Conservation (phyloP, 2,329 filamentous ascomycete species). For the Thelonectria blattea region DNA sequence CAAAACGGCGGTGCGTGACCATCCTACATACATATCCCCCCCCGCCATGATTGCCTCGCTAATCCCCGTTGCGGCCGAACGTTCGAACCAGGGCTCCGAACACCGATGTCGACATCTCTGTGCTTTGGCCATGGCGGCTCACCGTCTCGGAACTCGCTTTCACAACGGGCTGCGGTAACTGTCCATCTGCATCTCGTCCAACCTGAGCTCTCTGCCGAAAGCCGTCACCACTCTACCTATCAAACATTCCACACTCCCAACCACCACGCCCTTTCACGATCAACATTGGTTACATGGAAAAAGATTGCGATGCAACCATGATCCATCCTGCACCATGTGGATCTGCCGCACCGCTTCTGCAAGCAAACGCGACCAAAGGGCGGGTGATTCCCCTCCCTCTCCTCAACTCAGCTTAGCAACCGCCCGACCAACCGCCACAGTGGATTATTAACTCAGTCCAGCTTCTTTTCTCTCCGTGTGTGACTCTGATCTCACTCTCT, state of each 20-base stretch:
- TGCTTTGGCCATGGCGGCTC: background rate
- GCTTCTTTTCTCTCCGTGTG: background rate
- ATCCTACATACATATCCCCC: too few relatives aligned
- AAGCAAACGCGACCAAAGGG: background rate
- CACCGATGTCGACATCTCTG: background rate
- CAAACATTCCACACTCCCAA: too few relatives aligned
- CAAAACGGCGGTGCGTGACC: background rate
- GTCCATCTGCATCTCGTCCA: background rate
- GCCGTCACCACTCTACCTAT: background rate
- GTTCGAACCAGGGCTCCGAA: background rate
- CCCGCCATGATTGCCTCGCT: background rate
- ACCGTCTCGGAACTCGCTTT: background rate
- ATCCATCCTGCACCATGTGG: background rate
- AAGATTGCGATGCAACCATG: background rate
- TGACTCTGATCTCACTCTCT: background rate
- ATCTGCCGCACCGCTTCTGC: background rate
- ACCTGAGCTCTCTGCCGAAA: background rate
- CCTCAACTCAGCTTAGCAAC: conserved; percentile 5
- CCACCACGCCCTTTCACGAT: too few relatives aligned
- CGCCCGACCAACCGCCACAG: conserved; percentile 15
- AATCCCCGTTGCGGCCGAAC: background rate
- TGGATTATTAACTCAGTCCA: conserved; percentile 16
- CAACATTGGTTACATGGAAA: too few relatives aligned
- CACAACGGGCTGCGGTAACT: background rate
- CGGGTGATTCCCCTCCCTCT: background rate